Conservation (phyloP, 2,329 filamentous ascomycete species). For the Colletotrichum phormii region DNA sequence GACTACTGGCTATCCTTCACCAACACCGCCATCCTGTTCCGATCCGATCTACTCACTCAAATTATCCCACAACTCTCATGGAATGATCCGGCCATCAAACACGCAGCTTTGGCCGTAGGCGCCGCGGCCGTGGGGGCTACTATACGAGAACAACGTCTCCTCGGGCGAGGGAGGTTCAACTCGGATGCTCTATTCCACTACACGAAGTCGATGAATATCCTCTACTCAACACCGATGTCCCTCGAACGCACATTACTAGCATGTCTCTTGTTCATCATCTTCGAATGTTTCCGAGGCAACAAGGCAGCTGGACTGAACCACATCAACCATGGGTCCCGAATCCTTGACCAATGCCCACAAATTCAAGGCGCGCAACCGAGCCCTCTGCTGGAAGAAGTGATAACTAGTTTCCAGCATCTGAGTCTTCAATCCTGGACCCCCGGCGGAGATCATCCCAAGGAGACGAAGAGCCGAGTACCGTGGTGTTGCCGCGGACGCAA, state of each 20-base stretch:
- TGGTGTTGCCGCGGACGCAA: constrained; percentile 26
- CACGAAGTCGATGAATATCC: constrained; percentile 51
- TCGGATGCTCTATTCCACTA: constrained; percentile 53
- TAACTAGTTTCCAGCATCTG: constrained; percentile 7
- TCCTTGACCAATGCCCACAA: constrained; percentile 4
- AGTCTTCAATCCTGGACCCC: constrained; percentile 10
- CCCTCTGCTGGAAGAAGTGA: not conserved
- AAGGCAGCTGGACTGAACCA: constrained; percentile 53
- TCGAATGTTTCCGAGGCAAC: constrained; percentile 53
- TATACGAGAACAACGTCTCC: constrained; percentile 14
- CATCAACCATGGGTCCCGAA: constrained; percentile 47
- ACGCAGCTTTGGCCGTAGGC: constrained; percentile 54
- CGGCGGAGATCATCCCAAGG: not conserved
- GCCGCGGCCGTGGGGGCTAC: constrained; percentile 38
- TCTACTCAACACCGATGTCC: constrained; percentile 46
- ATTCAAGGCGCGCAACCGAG: not conserved
- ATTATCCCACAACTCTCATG: constrained; percentile 37
- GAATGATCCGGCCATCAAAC: constrained; percentile 43
- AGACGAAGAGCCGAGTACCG: not conserved
- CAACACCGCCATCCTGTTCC: not conserved
- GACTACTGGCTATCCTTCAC: constrained; percentile 18
- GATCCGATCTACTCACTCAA: not conserved
- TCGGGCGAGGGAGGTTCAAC: constrained; percentile 37
- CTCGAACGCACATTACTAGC: constrained; percentile 47
- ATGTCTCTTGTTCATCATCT: constrained; percentile 54